Evolutionary conservation across 805 yeast species (phyloP).

Genomic region (Wickerhamomyces strasburgensis): DNA sequence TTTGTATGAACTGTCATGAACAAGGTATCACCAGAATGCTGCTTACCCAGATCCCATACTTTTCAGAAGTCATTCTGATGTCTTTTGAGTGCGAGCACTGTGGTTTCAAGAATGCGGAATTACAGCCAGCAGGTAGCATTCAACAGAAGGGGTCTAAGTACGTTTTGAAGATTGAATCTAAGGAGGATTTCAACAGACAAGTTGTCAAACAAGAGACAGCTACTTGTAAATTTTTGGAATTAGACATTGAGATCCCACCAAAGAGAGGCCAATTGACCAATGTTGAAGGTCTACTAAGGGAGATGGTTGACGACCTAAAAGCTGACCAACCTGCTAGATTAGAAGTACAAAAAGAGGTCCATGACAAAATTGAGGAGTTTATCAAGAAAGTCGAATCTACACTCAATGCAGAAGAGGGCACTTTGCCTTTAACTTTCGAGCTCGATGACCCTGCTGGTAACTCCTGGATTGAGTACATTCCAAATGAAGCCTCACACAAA

Average conservation of each 20-base stretch:
- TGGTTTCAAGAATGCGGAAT: constrained; percentile 82
- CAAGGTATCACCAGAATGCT: constrained; percentile 80
- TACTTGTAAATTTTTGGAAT: constrained; percentile 68
- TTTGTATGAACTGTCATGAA: constrained; percentile 93
- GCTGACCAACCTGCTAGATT: constrained; percentile 80
- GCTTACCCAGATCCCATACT: constrained; percentile 85
- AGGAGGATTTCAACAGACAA: constrained; percentile 80
- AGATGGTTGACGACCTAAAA: constrained; percentile 76
- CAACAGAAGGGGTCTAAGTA: constrained; percentile 84
- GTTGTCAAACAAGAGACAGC: constrained; percentile 89
- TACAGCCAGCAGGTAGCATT: constrained; percentile 92
- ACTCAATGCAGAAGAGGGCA: constrained; percentile 60
- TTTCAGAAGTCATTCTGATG: constrained; percentile 87
- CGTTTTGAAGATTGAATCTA: constrained; percentile 58
- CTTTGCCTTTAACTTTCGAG: constrained; percentile 70
- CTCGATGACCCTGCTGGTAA: constrained; percentile 96
- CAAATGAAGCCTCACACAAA: constrained; percentile 83
- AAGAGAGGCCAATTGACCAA: constrained; percentile 91
- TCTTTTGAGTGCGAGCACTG: constrained; percentile 96
- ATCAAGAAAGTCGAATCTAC: constrained; percentile 54
- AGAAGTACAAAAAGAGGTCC: constrained; percentile 65
- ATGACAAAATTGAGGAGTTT: constrained; percentile 69
- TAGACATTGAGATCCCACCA: constrained; percentile 93
- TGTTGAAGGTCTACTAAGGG: constrained; percentile 81
- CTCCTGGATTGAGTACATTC: constrained; percentile 89